These are phyloP conservation scores for Pythium myriotylum DNA, from an alignment of 352 stramenopile genomes.

Conservation along the genomic window DNA sequence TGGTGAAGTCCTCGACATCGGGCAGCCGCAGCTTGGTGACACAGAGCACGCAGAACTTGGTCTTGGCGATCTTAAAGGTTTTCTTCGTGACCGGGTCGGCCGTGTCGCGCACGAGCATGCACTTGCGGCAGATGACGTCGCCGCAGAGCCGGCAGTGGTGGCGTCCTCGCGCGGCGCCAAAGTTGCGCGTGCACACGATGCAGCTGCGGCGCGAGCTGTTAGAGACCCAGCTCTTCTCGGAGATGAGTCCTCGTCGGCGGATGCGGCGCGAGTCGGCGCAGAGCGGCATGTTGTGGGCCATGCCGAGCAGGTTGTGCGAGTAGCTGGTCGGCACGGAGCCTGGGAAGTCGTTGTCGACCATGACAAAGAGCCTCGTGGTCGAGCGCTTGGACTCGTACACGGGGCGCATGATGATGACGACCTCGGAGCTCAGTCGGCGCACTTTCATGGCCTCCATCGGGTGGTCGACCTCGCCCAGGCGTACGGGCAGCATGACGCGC, in stretches of 20 bases:
- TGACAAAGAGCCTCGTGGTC: conserved; percentile 62
- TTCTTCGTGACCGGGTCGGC: conserved; percentile 35
- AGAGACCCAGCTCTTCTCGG: conserved; percentile 55
- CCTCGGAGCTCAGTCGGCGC: conserved; percentile 52
- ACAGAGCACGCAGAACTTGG: conserved; percentile 59
- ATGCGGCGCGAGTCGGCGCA: conserved; percentile 69
- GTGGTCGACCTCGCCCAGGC: conserved; percentile 60
- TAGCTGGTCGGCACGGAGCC: conserved; percentile 28
- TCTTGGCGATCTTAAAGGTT: conserved; percentile 59
- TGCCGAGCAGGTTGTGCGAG: conserved; percentile 55
- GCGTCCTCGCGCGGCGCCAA: conserved; percentile 57
- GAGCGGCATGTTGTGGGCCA: conserved; percentile 56
- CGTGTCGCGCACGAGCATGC: conserved; percentile 54
- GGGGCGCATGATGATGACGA: conserved; percentile 53
- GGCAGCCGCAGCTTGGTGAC: conserved; percentile 51
- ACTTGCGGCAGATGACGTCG: conserved; percentile 77
- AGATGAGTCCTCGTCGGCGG: conserved; percentile 50
- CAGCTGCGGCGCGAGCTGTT: conserved; percentile 50
- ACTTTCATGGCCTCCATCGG: conserved; percentile 54
- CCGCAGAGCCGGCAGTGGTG: conserved; percentile 81
- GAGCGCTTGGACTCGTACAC: conserved; percentile 14
- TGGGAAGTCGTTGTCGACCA: conserved; percentile 48
- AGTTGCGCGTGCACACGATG: conserved; percentile 59
- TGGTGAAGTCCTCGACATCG: conserved; percentile 5
- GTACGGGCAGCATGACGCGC: conserved; percentile 66